Conservation (phyloP, 352 stramenopile genomes). For the Pythium sukuiense region DNA sequence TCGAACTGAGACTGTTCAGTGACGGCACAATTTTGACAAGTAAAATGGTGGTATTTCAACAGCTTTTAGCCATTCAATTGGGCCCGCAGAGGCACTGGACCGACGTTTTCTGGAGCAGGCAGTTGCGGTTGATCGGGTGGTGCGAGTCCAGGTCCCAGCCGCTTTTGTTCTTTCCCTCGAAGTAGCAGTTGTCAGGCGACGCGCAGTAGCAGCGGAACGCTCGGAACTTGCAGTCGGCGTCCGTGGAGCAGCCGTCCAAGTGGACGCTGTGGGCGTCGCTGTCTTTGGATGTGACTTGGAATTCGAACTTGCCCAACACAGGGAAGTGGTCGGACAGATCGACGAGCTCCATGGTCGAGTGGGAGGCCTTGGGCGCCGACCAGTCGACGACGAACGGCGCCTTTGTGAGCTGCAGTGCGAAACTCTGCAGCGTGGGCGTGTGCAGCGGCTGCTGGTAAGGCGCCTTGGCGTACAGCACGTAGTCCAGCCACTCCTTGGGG, state of each 20-base stretch:
- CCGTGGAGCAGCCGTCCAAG: constrained; percentile 73
- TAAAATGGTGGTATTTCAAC: not conserved
- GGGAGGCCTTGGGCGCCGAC: constrained; percentile 47
- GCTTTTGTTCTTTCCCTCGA: constrained; percentile 50
- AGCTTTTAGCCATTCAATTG: constrained; percentile 36
- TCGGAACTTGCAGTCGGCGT: constrained; percentile 69
- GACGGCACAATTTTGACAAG: not conserved
- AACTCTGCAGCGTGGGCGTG: constrained; percentile 53
- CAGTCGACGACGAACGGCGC: constrained; percentile 61
- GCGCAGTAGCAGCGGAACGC: constrained; percentile 75
- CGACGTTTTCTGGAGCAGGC: constrained; percentile 65
- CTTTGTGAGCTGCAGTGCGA: constrained; percentile 46
- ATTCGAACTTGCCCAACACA: constrained; percentile 68
- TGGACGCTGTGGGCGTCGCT: constrained; percentile 59
- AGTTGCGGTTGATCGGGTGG: constrained; percentile 76
- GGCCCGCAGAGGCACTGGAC: constrained; percentile 67
- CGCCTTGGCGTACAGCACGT: constrained; percentile 58
- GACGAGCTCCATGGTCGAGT: constrained; percentile 54
- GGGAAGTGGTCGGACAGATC: constrained; percentile 84
- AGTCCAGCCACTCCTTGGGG: constrained; percentile 82
- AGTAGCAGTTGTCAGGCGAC: constrained; percentile 57
- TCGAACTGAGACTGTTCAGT: not conserved
- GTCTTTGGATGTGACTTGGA: constrained; percentile 51
- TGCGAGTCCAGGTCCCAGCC: constrained; percentile 54
- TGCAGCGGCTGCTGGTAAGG: constrained; percentile 71